Evolutionary conservation across 2,329 filamentous ascomycete genomes (phyloP), one percentile per base, ranked within the genome.

Genomic region (Dactylellina haptotyla): DNA sequence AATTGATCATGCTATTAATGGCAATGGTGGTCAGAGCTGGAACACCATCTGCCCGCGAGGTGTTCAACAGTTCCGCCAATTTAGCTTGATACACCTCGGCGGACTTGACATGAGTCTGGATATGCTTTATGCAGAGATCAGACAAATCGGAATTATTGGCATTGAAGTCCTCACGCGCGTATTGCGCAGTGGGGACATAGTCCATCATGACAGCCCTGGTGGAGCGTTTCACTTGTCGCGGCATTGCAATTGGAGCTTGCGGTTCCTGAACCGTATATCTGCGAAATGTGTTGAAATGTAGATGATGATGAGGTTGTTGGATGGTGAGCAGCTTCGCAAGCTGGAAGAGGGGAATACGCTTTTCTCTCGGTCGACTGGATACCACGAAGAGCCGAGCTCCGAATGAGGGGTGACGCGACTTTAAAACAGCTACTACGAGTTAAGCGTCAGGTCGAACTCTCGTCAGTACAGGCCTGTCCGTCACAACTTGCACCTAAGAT

Each of bases 1-100:
- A 75, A 51, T 65, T 64, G 32, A 71, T 75, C 16, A 76, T 73
- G 39, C 69, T 73, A 25, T 66, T 73, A n/a, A 73, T 73, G 4
- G 69, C 61, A 39, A 73, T 73, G 4, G 61, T 66, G 34, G 69
- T 73, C 41, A 73, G 41, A 10, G 69, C 14, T n/a, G 61, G 69
- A n/a, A 73, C 63, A 12, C 46, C 54, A 30, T 51, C 10, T 10
- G 18, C 28, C 16, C 39, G 43, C 6, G 61, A 48, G 3, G 41
- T 48, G 25, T 53, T 50, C n/a, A 73, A 25, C 43, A 73, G 25
- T 34, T 61, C 37, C 2, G 51, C 61, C 14, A 73, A 41, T 23
- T 51, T 37, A 26, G 25, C 18, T 3, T 25, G 53, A 26, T 73
- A 66, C 28, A 73, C 45, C 18, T 73, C 69, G 12, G 69, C 61